Conservation (phyloP, 495 filamentous ascomycete genomes). For the Lasiosphaeria ovina region DNA sequence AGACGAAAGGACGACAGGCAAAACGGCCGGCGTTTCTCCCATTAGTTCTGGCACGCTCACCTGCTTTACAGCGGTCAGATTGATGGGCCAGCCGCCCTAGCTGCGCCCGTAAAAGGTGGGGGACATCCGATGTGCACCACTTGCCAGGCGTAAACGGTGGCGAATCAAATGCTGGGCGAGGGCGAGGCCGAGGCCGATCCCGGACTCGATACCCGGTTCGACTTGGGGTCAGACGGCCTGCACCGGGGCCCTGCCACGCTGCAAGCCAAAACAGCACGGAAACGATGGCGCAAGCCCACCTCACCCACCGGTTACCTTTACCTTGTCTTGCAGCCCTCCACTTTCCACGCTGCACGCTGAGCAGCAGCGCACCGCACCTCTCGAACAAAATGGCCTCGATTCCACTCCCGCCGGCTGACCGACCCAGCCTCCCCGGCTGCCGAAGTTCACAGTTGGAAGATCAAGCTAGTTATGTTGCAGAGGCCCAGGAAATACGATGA, state of each 20-base stretch:
- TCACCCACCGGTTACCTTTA: not conserved
- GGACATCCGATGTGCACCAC: too few relatives aligned
- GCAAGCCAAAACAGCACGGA: not conserved
- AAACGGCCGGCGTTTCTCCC: too few relatives aligned
- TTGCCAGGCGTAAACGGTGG: not conserved
- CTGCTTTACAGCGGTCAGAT: too few relatives aligned
- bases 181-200: not conserved
- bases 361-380: too few relatives aligned
- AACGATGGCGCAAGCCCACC: not conserved
- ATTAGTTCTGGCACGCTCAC: too few relatives aligned
- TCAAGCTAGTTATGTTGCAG: too few relatives aligned
- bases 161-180: not conserved
- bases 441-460: not conserved
- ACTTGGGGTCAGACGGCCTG: not conserved
- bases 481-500: too few relatives aligned
- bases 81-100: too few relatives aligned
- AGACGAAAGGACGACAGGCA: too few relatives aligned
- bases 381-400: not conserved
- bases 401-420: not conserved
- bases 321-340: not conserved
- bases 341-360: too few relatives aligned
- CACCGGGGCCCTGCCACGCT: not conserved
- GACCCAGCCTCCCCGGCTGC: not conserved
- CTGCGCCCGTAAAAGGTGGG: too few relatives aligned
- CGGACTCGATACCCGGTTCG: not conserved